Evolutionary conservation across 2,329 filamentous ascomycete species (phyloP), one percentile per base, ranked within the genome.

Genomic region (Rutstroemia sp.): DNA sequence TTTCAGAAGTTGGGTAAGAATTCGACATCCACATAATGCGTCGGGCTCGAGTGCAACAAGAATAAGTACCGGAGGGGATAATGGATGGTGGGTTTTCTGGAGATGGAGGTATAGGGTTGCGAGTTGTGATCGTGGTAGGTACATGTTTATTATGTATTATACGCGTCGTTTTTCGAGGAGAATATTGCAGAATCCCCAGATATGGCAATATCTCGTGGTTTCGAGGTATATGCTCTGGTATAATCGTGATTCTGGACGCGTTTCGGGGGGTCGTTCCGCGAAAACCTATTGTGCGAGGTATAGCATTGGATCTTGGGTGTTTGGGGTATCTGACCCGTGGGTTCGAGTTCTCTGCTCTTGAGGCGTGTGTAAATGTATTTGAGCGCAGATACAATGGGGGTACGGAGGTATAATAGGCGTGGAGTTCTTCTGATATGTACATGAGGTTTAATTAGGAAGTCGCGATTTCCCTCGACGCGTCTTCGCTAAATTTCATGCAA

Each of bases 31-130:
- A 73, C 92, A 97, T 60, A 99, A 83, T 61, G 94, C 89, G 75
- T 99, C 94, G 55, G 94, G 91, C 69, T 96, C 92, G 69, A 97
- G 88, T 38, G 92, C 89, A 62, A 92, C 92, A 56, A 99, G 87
- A 61, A 99, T 83, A 25, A 97, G 80, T 54, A 97, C 90, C 0
- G 92, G 92, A 41, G 92, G 88, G 17, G 91, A 94, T 51, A 92
- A 83, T n/a, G 92, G 87, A 69, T 96, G 89, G 63, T 92, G 87
- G 46, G 88, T 88, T 71, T 82, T 83, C 71, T 95, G 84, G 56
- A 99, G 87, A 73, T 96, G 88, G 58, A 82, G 81, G 77, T 99
- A 99, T 66, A 97, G 84, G 66, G 92, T 92, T 50, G 91, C 89
- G 69, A 97, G 88, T 62, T 96, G 80, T 62, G 83, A 81, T 63